Base-by-base conservation (phyloP, 306 rosid species). In the Mimosa pudica region DNA sequence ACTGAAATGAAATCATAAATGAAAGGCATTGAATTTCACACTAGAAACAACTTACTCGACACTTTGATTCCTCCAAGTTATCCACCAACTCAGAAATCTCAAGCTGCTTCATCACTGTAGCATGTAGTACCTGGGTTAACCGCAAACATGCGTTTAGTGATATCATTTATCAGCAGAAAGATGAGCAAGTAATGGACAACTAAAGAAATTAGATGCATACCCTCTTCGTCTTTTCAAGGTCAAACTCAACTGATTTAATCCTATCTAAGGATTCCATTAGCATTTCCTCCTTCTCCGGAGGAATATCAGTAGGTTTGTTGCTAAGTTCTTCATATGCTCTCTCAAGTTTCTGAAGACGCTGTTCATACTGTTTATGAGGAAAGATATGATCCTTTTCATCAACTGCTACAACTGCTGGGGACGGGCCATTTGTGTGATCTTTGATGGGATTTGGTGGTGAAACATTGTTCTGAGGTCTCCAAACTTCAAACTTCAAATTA, bases 141-240 rank as follows among this genome's bases (percentile, higher is more conserved):
- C 60, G 48, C 54, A 77, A 62, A 44, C 48, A 44, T 14, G 52
- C 54, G 44, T 68, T 42, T 9, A 13, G 48, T 71, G 80, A 66
- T 14, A 64, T 67, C 44, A 44, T 8, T 14, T 14, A 38, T 63
- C 66, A 72, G 36, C 61, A 60, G 38, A 41, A 54, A 49, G 68
- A 79, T 61, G 70, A 69, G 55, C 24, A 4, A 71, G 71, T 57
- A 60, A 44, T 70, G 66, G 46, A 70, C 74, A 11, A 80, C 69
- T 17, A 62, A 64, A 47, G 17, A 41, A 62, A 55, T 64, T 71
- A 49, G 73, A 81, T 54, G 66, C 92, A 55, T 91, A 95, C 99
- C 85, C 89, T 85, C 88, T 95, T 95, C 36, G 99, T 95, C 87
- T 85, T 91, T 80, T 95, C 98, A 17, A 95, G 92, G 83, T 95